Evolutionary conservation across 495 filamentous ascomycete species (phyloP).

Genomic region (Podospora comata): DNA sequence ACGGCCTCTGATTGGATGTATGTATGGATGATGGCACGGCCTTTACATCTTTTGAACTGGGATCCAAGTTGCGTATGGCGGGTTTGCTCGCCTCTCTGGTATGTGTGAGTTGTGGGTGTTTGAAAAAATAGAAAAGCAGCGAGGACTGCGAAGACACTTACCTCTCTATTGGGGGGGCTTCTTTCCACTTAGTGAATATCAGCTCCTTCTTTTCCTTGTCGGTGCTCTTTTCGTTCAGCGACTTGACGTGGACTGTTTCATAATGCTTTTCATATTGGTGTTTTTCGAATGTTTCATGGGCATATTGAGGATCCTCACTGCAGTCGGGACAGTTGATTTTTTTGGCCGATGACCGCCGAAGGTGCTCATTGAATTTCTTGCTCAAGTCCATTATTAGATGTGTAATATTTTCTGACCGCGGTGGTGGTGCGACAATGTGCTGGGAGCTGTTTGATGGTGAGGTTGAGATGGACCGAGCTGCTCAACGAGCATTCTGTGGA

Average conservation of each 20-base stretch:
- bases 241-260: neutral
- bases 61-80: neutral
- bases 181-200: slow-evolving; percentile 14
- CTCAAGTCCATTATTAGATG: neutral
- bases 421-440: neutral
- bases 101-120: neutral
- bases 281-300: neutral
- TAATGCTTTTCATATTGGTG: neutral
- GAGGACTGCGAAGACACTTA: slow-evolving; percentile 3
- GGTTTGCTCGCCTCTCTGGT: slow-evolving; percentile 1
- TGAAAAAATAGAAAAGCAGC: neutral
- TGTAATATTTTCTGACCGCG: too few species aligned
- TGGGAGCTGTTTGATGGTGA: neutral
- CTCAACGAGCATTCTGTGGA: too few species aligned
- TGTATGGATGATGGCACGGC: neutral
- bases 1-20: slow-evolving; percentile 9
- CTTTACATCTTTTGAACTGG: slow-evolving; percentile 1
- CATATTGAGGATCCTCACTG: neutral
- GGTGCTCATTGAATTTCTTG: slow-evolving; percentile 6
- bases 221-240: slow-evolving; percentile 4
- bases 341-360: neutral
- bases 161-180: slow-evolving; percentile 9
- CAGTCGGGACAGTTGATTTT: neutral
- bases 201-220: slow-evolving; percentile 15
- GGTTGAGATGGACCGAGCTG: too few species aligned